Evolutionary conservation across 768 basidiomycete genomes (phyloP), one percentile per base, ranked within the genome.

Genomic region (Cyathus striatus): DNA sequence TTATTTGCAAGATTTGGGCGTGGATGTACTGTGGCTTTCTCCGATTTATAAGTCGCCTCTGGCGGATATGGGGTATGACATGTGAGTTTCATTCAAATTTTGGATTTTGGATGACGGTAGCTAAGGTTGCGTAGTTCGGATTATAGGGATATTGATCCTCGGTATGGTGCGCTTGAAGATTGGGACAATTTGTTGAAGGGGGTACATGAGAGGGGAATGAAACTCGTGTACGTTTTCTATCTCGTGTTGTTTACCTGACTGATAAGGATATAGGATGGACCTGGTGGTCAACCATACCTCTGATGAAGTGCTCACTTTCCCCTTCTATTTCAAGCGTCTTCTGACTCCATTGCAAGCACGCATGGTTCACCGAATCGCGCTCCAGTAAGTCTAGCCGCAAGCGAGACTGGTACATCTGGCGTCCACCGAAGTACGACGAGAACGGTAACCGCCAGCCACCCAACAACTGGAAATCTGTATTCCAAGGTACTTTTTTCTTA

Each of bases 341-440:
- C 16, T 22, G 10, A 18, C 24, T 37, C 18, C 12, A 37, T 2
- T 32, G 12, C 23, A 48, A 86, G 81, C 86, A 87, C 50, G 70
- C 66, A 9, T 89, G 87, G 86, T 90, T 87, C 63, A 46, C 69
- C 23, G 66, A 77, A 50, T 81, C 83, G 20, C 64, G 63, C 23
- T 64, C 75, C 49, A 57, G 70, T 61, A 55, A 77, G 65, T 57
- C 64, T 5, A 68, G 75, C 53, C 72, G 79, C 0, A 86, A 83
- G 58, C 73, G 85, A 12, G 76, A 87, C 53, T 87, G 83, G 83
- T 90, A 86, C 59, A 71, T 83, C 46, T 88, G 86, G 86, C 72
- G 77, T 13, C 76, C 80, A 3, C 75, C 81, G 2, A 70, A 63
- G 49, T 69, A 63, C 48, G 75, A 78, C 45, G 62, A 63, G 12